Percentiles rank a stretch among this genome's conserved stretches.
These are phyloP conservation scores for Diaporthe aspalathi DNA, from an alignment of 2,329 filamentous ascomycete species.

Conservation along the genomic window DNA sequence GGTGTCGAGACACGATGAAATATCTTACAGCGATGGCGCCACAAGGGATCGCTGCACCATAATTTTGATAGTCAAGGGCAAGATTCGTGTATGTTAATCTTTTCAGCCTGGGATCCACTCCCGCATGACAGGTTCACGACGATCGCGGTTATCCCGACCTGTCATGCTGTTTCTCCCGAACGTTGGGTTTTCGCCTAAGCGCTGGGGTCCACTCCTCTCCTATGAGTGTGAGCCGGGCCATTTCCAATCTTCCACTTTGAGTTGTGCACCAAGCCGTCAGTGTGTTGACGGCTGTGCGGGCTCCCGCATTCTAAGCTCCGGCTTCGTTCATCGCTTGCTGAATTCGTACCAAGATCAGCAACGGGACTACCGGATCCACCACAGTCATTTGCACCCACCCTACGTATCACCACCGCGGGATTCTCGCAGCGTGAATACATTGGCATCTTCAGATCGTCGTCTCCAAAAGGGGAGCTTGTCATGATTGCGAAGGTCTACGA, in stretches of 20 bases:
- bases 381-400: conserved; percentile 10
- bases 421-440: background rate
- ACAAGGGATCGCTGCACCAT: conserved; percentile 18
- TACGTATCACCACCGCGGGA: background rate
- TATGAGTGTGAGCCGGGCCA: conserved; percentile 4
- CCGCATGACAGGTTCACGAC: background rate
- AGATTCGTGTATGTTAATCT: conserved; percentile 24
- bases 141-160: conserved; percentile 27
- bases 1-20: background rate
- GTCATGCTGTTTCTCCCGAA: conserved; percentile 7
- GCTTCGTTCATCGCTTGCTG: conserved; percentile 9
- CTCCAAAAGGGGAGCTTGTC: conserved; percentile 4
- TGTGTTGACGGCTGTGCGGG: background rate
- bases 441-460: conserved; percentile 31
- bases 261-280: background rate
- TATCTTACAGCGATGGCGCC: conserved; percentile 6
- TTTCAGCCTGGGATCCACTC: background rate
- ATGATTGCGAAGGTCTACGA: conserved; percentile 18
- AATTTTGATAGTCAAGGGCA: conserved; percentile 18
- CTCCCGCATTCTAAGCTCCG: conserved; percentile 16
- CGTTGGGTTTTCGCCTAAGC: conserved; percentile 22
- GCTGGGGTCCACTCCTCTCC: background rate
- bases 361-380: conserved; percentile 28
- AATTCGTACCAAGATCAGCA: conserved; percentile 7
- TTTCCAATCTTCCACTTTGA: conserved; percentile 6